Evolutionary conservation across 495 filamentous ascomycete species (phyloP).

Genomic region (Penicillium parvum): DNA sequence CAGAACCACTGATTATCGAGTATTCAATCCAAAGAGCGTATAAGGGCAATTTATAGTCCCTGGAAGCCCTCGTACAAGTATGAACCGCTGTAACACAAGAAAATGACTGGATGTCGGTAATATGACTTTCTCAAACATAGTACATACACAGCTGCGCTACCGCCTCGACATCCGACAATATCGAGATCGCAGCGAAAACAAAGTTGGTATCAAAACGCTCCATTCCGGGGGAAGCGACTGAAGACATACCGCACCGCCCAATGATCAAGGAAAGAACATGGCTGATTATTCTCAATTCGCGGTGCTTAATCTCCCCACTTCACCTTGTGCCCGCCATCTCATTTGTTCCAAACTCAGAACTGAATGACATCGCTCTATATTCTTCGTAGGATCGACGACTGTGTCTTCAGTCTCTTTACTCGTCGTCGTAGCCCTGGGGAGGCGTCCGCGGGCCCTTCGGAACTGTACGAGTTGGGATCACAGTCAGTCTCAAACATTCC

Average conservation of each 20-base stretch:
- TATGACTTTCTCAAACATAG: slow-evolving; percentile 27
- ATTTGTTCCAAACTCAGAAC: too few relatives aligned
- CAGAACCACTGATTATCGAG: too few relatives aligned
- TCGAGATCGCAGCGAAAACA: slow-evolving; percentile 15
- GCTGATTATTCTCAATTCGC: slow-evolving; percentile 12
- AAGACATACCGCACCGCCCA: slow-evolving; percentile 5
- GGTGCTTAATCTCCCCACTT: too few relatives aligned
- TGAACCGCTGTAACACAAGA: slow-evolving; percentile 12
- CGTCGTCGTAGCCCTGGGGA: slow-evolving; percentile 74
- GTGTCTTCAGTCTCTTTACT: slow-evolving; percentile 21
- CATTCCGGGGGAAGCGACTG: slow-evolving; percentile 7
- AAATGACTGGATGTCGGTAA: slow-evolving; percentile 24
- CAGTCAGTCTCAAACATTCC: slow-evolving; percentile 5
- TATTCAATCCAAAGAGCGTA: too few relatives aligned
- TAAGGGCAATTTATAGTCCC: too few relatives aligned
- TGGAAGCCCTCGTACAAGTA: too few relatives aligned
- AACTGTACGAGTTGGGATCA: slow-evolving; percentile 46
- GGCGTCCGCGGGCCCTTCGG: slow-evolving; percentile 68
- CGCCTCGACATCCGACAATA: slow-evolving; percentile 15
- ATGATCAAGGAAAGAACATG: slow-evolving; percentile 3
- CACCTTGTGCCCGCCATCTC: too few relatives aligned
- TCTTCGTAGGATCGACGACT: not conserved
- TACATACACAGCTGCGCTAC: slow-evolving; percentile 25
- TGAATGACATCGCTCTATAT: slow-evolving; percentile 4
- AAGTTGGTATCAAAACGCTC: slow-evolving; percentile 32